These are phyloP conservation scores for Chaetomium fimeti DNA, from an alignment of 495 filamentous ascomycete genomes.

Conservation along the genomic window DNA sequence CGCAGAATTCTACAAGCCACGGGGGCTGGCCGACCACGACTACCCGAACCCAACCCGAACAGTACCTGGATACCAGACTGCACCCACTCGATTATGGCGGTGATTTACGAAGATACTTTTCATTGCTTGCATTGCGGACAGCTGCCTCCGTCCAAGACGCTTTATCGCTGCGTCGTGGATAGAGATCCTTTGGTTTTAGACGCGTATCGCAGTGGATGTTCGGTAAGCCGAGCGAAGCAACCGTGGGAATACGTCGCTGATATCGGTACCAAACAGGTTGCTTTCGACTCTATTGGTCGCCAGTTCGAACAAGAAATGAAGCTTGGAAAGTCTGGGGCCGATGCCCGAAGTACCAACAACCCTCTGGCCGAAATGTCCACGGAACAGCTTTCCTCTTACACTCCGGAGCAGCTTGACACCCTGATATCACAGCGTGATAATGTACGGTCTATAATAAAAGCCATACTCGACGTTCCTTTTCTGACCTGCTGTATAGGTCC, in stretches of 20 bases:
- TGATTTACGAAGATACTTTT: conserved; percentile 46
- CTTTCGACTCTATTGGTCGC: conserved; percentile 32
- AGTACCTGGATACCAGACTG: conserved; percentile 41
- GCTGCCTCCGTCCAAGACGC: conserved; percentile 56
- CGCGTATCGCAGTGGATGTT: conserved; percentile 32
- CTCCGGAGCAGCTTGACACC: conserved; percentile 38
- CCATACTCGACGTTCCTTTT: neutral
- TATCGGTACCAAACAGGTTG: conserved; percentile 26
- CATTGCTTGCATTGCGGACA: conserved; percentile 54
- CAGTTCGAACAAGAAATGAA: conserved; percentile 29
- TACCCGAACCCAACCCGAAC: neutral
- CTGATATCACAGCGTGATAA: conserved; percentile 46
- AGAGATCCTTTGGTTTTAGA: conserved; percentile 45
- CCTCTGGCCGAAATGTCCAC: conserved; percentile 51
- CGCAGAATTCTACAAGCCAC: too few relatives aligned
- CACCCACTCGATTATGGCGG: conserved; percentile 60
- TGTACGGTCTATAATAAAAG: conserved; percentile 24
- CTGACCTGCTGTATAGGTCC: conserved; percentile 26
- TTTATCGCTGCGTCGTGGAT: conserved; percentile 67
- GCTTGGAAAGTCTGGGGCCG: conserved; percentile 34
- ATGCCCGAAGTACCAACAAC: conserved; percentile 42
- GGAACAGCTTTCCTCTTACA: conserved; percentile 48
- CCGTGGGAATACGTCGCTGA: conserved; percentile 3
- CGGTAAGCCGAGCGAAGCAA: conserved; percentile 27
- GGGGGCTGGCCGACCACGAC: too few relatives aligned